Conservation (phyloP, 768 basidiomycete genomes). For the Kwoniella sp. region DNA sequence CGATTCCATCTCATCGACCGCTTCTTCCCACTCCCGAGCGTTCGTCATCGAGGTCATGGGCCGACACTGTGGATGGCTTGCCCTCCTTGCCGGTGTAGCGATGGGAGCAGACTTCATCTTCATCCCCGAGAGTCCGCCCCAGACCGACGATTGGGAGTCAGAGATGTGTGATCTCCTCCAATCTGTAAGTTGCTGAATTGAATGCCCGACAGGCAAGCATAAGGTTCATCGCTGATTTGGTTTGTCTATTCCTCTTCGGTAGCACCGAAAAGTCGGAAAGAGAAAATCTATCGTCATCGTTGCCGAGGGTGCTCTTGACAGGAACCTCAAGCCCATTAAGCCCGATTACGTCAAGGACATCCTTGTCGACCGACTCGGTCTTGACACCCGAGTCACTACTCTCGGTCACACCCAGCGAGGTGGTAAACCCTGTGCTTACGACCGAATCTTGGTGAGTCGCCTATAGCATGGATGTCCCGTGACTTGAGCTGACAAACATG, state of each 20-base stretch:
- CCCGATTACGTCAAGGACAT: constrained; percentile 89
- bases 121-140: constrained; percentile 90
- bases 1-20: constrained; percentile 97
- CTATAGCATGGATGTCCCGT: neutral
- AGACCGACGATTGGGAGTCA: constrained; percentile 78
- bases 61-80: constrained; percentile 99
- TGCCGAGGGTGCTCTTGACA: constrained; percentile 92
- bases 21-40: constrained; percentile 90
- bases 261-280: constrained; percentile 92
- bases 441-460: constrained; percentile 77
- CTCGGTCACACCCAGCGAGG: constrained; percentile 97
- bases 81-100: constrained; percentile 86
- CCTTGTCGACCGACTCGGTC: constrained; percentile 77
- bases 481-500: neutral
- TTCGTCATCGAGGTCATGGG: constrained; percentile 99
- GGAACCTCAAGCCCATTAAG: constrained; percentile 83
- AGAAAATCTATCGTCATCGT: constrained; percentile 98
- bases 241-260: no score
- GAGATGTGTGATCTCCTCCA: constrained; percentile 85
- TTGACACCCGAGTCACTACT: constrained; percentile 95
- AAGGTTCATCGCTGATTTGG: no score
- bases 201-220: no score
- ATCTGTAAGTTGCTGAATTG: constrained; percentile 61
- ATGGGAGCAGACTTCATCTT: constrained; percentile 94
- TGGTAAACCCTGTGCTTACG: constrained; percentile 87